Evolutionary conservation across 345 rosid genomes (phyloP), one percentile per base, ranked within the genome.

Genomic region (Citropsis articulata): DNA sequence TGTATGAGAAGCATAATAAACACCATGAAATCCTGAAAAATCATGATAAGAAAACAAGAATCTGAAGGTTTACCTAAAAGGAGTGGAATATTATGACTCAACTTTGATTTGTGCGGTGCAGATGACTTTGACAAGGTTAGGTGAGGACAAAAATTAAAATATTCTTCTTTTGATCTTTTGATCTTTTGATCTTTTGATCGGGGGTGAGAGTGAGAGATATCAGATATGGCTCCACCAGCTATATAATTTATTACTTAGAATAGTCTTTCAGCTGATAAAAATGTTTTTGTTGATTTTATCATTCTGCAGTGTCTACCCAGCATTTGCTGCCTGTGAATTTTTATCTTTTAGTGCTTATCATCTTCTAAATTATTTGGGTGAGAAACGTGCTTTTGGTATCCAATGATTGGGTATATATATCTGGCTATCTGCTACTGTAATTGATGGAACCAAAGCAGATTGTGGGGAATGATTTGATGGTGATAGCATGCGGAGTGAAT

Each of bases 11-110:
- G 21, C 50, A 5, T 45, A n/a, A 36, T n/a, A 9, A 78, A 73
- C 16, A 63, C 57, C 45, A 18, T 80, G 66, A 80, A 63, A 59
- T 79, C 19, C 62, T 69, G 79, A 25, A 80, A 79, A 74, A 28
- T 64, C 36, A 50, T 40, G 42, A 25, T 5, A 24, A 25, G 28
- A 18, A 66, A 69, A 62, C 71, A 48, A 69, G 55, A 50, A 63
- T 69, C 56, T 0, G 18, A 68, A 30, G 48, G 35, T 30, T 71
- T n/a, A 19, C 28, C 1, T 45, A 45, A 45, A 31, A 21, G 24
- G 70, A 10, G 70, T 50, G 48, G 21, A 62, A 74, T 73, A 18
- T 36, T 25, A 9, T 25, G 56, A 59, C n/a, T 62, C 27, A 28
- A 72, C 21, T 5, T 45, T 70, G 53, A 70, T 30, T 36, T 64